Conservation (phyloP, 805 yeast genomes). For the Nakazawaea ishiwadae region DNA sequence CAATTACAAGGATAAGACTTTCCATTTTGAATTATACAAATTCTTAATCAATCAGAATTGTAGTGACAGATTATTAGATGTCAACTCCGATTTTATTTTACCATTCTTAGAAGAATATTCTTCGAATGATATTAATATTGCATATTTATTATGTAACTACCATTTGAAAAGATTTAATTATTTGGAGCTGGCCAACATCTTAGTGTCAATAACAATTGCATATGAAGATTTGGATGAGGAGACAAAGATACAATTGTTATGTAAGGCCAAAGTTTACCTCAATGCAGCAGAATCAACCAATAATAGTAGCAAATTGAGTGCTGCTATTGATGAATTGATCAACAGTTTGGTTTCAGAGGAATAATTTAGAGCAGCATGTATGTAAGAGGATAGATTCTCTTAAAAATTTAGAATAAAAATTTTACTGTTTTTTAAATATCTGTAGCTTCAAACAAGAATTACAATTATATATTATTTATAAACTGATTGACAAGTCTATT, state of each 20-base stretch:
- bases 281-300: conserved; percentile 12
- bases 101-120: conserved; percentile 72
- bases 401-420: no score
- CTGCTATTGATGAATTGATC: conserved; percentile 19
- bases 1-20: conserved; percentile 70
- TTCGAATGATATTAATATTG: conserved; percentile 59
- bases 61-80: conserved; percentile 69
- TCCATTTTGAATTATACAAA: conserved; percentile 88
- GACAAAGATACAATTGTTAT: conserved; percentile 12
- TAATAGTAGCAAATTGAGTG: conserved; percentile 11
- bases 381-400: no score
- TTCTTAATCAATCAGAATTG: conserved; percentile 83
- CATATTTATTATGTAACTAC: conserved; percentile 84
- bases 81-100: conserved; percentile 77
- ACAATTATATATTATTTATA: no score
- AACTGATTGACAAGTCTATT: no score
- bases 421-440: no score
- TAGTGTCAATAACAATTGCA: conserved; percentile 22
- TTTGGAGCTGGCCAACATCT: conserved; percentile 78
- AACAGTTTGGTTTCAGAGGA: conserved; percentile 9
- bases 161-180: conserved; percentile 78
- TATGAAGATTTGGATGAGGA: conserved; percentile 13
- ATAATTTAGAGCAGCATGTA: neutral
- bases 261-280: conserved; percentile 12
- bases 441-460: no score